phyloP scores from a whole-genome alignment of 164 flowering plant genomes.

The Liriodendron chinense region DNA sequence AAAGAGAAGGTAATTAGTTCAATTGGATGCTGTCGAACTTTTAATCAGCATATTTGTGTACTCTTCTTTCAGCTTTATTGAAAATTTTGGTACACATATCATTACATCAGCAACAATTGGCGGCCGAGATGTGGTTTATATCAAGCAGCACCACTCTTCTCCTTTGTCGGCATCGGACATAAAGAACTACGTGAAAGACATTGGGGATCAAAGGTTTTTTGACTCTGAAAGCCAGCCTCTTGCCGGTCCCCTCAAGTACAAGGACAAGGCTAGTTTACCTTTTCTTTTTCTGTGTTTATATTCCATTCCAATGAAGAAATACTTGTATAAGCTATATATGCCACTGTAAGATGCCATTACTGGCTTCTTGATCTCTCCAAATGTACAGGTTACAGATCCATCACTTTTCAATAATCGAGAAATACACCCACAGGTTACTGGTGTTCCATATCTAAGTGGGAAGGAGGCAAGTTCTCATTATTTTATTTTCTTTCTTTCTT shows the following conservation, averaged over 20 bases:
- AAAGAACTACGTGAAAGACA: constrained; percentile 71
- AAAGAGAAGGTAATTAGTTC: not conserved
- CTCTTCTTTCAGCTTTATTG: constrained; percentile 72
- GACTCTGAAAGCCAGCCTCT: constrained; percentile 50
- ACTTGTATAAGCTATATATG: not conserved
- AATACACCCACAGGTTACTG: constrained; percentile 30
- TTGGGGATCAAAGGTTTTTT: constrained; percentile 73
- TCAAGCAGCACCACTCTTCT: constrained; percentile 93
- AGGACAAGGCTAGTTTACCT: constrained; percentile 71
- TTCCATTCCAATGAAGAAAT: constrained; percentile 6
- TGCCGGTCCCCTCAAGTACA: constrained; percentile 56
- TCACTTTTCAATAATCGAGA: constrained; percentile 27
- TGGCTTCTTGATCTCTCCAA: constrained; percentile 11
- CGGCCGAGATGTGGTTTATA: constrained; percentile 91
- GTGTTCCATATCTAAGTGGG: constrained; percentile 31
- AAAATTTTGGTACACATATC: constrained; percentile 91
- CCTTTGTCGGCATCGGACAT: constrained; percentile 67
- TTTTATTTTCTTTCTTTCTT: not conserved
- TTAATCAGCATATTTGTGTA: not conserved
- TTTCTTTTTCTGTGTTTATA: constrained; percentile 6
- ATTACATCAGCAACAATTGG: constrained; percentile 90
- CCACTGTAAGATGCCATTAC: not conserved
- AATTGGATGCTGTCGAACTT: not conserved
- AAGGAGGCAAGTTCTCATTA: constrained; percentile 27
- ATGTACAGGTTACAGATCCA: constrained; percentile 28